Conservation (phyloP, 345 rosid genomes). For the Sisymbrium altissimum region DNA sequence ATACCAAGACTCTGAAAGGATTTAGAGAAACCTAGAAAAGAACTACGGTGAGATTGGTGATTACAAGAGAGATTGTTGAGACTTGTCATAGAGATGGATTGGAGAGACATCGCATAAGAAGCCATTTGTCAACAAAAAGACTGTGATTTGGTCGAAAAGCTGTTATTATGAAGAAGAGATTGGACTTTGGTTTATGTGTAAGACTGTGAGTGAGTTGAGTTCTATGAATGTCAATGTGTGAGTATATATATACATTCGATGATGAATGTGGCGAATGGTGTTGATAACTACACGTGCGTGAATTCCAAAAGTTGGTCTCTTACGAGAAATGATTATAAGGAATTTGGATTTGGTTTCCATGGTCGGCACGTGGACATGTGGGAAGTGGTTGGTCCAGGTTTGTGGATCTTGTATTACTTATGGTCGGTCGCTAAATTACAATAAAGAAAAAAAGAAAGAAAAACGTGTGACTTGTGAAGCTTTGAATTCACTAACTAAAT, state of each 20-base stretch:
- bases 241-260: neutral
- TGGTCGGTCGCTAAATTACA: constrained; percentile 17
- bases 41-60: neutral
- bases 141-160: neutral
- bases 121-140: constrained; percentile 4
- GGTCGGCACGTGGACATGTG: constrained; percentile 19
- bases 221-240: neutral
- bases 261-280: neutral
- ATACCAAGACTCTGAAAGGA: constrained; percentile 18
- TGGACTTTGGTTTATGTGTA: neutral
- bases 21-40: constrained; percentile 22
- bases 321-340: neutral
- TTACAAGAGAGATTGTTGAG: constrained; percentile 8
- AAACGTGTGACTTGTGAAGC: constrained; percentile 16
- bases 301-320: neutral
- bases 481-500: neutral
- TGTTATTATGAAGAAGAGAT: neutral
- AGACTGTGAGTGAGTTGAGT: constrained; percentile 18
- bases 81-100: constrained; percentile 9
- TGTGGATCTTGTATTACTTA: neutral
- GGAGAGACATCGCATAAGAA: constrained; percentile 18
- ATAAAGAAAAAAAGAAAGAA: too few relatives aligned
- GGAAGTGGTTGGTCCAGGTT: neutral
- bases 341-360: constrained; percentile 8
- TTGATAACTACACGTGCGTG: neutral